Evolutionary conservation across 805 yeast genomes (phyloP).

Genomic region (Suhomyces emberorum): DNA sequence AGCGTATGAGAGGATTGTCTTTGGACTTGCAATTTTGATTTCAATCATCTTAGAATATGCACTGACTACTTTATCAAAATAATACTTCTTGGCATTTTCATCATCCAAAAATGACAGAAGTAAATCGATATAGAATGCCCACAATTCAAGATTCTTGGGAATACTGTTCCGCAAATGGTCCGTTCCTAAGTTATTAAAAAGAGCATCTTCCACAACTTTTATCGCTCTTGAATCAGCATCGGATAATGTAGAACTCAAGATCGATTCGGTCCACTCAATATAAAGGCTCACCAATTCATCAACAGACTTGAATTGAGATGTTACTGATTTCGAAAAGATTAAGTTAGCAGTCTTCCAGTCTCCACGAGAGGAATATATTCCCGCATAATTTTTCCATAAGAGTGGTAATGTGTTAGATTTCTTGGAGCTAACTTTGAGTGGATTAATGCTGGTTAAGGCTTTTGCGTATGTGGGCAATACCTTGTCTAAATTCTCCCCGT

Average conservation of each 20-base stretch:
- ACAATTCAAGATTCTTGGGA: slow-evolving; percentile 59
- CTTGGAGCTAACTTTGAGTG: slow-evolving; percentile 39
- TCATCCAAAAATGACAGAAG: slow-evolving; percentile 54
- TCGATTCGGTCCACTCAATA: slow-evolving; percentile 73
- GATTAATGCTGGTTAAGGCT: slow-evolving; percentile 67
- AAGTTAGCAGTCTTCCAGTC: slow-evolving; percentile 60
- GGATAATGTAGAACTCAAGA: slow-evolving; percentile 40
- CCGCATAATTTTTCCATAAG: slow-evolving; percentile 72
- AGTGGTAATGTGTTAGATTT: slow-evolving; percentile 41
- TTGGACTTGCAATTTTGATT: slow-evolving; percentile 66
- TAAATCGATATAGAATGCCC: slow-evolving; percentile 73
- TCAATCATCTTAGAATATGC: slow-evolving; percentile 31
- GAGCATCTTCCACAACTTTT: slow-evolving; percentile 29
- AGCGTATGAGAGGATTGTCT: slow-evolving; percentile 64
- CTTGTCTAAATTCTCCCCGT: slow-evolving; percentile 31
- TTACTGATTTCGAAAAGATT: slow-evolving; percentile 60
- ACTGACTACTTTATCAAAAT: slow-evolving; percentile 13
- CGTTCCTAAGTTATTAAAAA: neutral
- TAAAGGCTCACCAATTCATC: slow-evolving; percentile 69
- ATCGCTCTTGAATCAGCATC: slow-evolving; percentile 41
- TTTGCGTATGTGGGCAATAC: slow-evolving; percentile 53
- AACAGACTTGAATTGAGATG: slow-evolving; percentile 62
- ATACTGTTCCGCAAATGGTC: neutral
- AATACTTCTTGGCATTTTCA: slow-evolving; percentile 14
- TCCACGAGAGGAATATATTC: slow-evolving; percentile 52